Conservation (phyloP, 1,284 basidiomycete genomes). For the Apiotrichum gamsii region DNA sequence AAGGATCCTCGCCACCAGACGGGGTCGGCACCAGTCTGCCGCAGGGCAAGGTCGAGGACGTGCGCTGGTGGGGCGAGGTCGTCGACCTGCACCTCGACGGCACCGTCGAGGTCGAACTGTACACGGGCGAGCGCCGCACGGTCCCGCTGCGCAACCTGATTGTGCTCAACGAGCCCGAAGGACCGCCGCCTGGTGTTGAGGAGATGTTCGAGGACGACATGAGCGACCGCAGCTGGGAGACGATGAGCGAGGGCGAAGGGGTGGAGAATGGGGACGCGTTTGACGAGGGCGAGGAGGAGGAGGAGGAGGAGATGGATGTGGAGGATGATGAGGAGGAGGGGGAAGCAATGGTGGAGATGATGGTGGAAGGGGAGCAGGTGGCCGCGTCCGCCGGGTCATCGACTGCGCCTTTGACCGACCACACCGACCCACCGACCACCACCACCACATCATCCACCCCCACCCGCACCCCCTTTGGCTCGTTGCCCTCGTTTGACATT, state of each 20-base stretch:
- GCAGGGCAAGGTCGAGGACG: slow-evolving; percentile 19
- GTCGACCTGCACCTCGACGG: slow-evolving; percentile 46
- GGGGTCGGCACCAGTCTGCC: slow-evolving; percentile 15
- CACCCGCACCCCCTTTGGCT: too few relatives aligned
- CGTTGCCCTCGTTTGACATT: slow-evolving; percentile 60
- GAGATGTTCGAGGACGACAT: slow-evolving; percentile 24
- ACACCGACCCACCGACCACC: neutral
- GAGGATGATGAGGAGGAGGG: slow-evolving; percentile 8
- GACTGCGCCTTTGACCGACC: neutral
- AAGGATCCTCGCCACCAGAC: slow-evolving; percentile 3
- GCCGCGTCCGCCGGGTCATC: neutral
- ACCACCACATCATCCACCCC: neutral
- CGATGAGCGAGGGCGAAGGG: slow-evolving; percentile 12
- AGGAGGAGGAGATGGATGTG: slow-evolving; percentile 17
- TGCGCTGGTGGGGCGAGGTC: slow-evolving; percentile 51
- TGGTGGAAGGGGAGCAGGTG: slow-evolving; percentile 6
- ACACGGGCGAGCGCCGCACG: slow-evolving; percentile 22
- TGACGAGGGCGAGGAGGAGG: slow-evolving; percentile 13
- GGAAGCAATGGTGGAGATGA: too few relatives aligned
- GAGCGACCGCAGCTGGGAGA: slow-evolving; percentile 31
- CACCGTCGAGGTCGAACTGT: slow-evolving; percentile 37
- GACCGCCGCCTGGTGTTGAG: slow-evolving; percentile 26
- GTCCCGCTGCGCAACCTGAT: slow-evolving; percentile 26
- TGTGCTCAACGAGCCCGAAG: slow-evolving; percentile 25
- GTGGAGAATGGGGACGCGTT: neutral